Evolutionary conservation across 2,329 filamentous ascomycete genomes (phyloP).

Genomic region (Gaeumannomyces sp.): DNA sequence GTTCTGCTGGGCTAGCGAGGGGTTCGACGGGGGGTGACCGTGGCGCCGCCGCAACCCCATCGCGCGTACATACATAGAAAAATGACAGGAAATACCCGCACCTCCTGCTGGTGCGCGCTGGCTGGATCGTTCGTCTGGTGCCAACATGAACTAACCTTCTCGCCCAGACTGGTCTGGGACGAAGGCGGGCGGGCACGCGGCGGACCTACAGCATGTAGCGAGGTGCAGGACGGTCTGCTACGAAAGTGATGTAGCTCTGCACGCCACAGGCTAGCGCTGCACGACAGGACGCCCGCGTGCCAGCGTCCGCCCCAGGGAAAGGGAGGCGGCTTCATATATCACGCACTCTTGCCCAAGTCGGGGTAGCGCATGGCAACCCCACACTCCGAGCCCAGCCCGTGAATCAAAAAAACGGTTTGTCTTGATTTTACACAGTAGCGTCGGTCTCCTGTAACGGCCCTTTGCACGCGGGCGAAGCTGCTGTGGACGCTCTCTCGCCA

Average conservation of each 20-base stretch:
- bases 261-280: not conserved
- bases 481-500: not conserved
- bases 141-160: not conserved
- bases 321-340: not conserved
- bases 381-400: not conserved
- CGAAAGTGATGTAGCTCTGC: not conserved
- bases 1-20: not conserved
- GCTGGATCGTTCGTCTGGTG: not conserved
- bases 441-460: not conserved
- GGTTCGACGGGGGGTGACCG: too few relatives aligned
- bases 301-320: not conserved
- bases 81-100: not conserved
- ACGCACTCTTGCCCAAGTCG: not conserved
- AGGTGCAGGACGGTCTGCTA: too few relatives aligned
- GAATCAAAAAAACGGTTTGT: not conserved
- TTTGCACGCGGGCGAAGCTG: not conserved
- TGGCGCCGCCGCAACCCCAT: not conserved
- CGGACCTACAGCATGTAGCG: too few relatives aligned
- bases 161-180: too few relatives aligned
- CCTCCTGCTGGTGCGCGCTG: not conserved
- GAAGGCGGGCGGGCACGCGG: too few relatives aligned
- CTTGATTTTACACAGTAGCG: not conserved
- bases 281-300: not conserved
- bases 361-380: not conserved
- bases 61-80: not conserved